These are phyloP conservation scores for Ceratocystis cubensis DNA, from an alignment of 2,329 filamentous ascomycete genomes.

Conservation along the genomic window DNA sequence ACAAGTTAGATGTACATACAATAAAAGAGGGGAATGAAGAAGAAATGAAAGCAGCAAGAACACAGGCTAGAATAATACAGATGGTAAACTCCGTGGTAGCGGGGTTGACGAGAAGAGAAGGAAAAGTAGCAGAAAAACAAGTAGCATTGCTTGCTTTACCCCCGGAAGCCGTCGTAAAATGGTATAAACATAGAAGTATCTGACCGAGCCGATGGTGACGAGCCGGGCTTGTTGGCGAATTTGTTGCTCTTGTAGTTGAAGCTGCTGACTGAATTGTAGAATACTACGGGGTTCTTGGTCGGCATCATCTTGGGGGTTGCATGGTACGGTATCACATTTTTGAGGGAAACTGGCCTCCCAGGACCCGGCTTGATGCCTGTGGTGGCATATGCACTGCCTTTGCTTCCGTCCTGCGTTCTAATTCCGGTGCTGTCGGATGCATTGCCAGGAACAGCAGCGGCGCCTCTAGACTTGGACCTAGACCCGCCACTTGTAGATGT, in stretches of 20 bases:
- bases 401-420: slow-evolving; percentile 20
- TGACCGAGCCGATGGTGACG: background rate
- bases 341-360: slow-evolving; percentile 23
- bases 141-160: background rate
- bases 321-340: slow-evolving; percentile 30
- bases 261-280: background rate
- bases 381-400: background rate
- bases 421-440: slow-evolving; percentile 30
- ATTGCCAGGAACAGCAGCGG: too few relatives aligned
- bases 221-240: background rate
- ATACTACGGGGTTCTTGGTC: background rate
- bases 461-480: too few relatives aligned
- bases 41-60: background rate
- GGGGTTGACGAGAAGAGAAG: too few relatives aligned
- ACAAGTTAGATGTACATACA: background rate
- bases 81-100: too few relatives aligned
- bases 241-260: background rate
- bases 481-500: background rate
- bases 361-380: slow-evolving; percentile 2
- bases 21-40: background rate
- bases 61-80: too few relatives aligned
- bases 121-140: too few relatives aligned
- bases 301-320: slow-evolving; percentile 28
- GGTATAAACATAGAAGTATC: background rate
- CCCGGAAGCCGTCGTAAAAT: background rate